A percentile compares a stretch with the other conserved stretches of the same genome.
Conservation (phyloP, 2,329 filamentous ascomycete species). For the Rutstroemia sp. region DNA sequence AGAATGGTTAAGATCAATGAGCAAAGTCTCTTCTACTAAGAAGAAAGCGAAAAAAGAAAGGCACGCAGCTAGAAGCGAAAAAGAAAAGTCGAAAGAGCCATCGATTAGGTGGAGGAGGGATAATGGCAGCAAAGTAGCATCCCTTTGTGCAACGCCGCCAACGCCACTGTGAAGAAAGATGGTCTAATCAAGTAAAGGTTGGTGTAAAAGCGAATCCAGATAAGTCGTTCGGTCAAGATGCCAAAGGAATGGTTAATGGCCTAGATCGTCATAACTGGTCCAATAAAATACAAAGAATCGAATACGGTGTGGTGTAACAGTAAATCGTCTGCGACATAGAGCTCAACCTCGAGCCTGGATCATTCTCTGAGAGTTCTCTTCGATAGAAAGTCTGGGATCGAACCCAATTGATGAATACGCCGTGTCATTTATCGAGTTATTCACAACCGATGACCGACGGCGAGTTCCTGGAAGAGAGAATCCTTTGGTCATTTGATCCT, state of each 20-base stretch:
- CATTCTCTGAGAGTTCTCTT: conserved; percentile 21
- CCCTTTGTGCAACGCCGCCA: conserved; percentile 15
- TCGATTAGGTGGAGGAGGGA: conserved; percentile 5
- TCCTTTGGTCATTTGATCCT: conserved; percentile 60
- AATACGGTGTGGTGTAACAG: conserved; percentile 12
- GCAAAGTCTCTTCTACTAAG: conserved; percentile 1
- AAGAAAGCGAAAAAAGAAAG: conserved; percentile 3
- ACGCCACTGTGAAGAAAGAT: conserved; percentile 13
- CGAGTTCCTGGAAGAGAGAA: conserved; percentile 37
- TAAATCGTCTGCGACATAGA: background rate
- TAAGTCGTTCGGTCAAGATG: conserved; percentile 17
- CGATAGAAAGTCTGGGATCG: conserved; percentile 7
- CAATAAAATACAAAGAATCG: conserved; percentile 29
- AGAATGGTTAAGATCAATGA: conserved; percentile 1
- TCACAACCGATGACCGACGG: conserved; percentile 2
- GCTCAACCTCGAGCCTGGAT: conserved; percentile 23
- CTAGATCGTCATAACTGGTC: conserved; percentile 19
- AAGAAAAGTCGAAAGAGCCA: conserved; percentile 1
- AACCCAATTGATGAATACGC: background rate
- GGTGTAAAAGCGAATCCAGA: conserved; percentile 19
- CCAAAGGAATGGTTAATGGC: conserved; percentile 17
- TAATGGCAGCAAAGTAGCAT: conserved; percentile 12
- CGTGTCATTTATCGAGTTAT: background rate
- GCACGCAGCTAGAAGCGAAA: background rate
- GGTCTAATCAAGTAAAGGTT: conserved; percentile 16